Evolutionary conservation across 805 yeast species (phyloP).

Genomic region (Osmozyma mogii): DNA sequence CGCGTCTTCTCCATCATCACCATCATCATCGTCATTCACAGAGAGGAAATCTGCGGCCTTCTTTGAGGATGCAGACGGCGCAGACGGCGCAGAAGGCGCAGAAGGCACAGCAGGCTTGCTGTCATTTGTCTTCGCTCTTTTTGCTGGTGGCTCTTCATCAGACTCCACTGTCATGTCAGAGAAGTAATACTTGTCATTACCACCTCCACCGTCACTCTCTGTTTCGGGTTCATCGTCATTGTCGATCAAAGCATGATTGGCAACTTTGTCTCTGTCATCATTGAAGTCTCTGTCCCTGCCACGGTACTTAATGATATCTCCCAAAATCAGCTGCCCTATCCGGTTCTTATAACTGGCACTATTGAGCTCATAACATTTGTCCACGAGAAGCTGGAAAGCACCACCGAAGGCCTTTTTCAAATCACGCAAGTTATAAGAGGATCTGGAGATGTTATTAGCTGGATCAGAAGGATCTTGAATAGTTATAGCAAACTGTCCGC

Average conservation of each 20-base stretch:
- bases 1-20: conserved; percentile 7
- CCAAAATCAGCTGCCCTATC: conserved; percentile 65
- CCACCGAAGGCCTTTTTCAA: conserved; percentile 83
- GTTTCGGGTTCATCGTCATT: conserved; percentile 18
- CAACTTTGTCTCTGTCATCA: conserved; percentile 60
- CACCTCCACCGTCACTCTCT: conserved; percentile 28
- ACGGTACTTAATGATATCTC: conserved; percentile 66
- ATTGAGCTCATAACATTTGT: conserved; percentile 68
- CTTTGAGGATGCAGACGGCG: conserved; percentile 2
- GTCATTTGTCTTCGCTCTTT: not conserved
- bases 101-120: too few species aligned
- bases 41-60: conserved; percentile 18
- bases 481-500: conserved; percentile 56
- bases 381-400: conserved; percentile 70
- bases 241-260: conserved; percentile 47
- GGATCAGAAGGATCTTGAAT: conserved; percentile 88
- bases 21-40: conserved; percentile 13
- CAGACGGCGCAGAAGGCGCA: too few species aligned
- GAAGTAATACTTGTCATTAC: conserved; percentile 34
- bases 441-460: conserved; percentile 75
- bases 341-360: conserved; percentile 58
- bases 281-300: conserved; percentile 72
- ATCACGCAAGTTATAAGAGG: conserved; percentile 73
- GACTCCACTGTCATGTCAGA: conserved; percentile 37
- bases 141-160: conserved; percentile 16